These are phyloP conservation scores for Hypericum perforatum DNA, from an alignment of 345 rosid genomes.

Conservation along the genomic window DNA sequence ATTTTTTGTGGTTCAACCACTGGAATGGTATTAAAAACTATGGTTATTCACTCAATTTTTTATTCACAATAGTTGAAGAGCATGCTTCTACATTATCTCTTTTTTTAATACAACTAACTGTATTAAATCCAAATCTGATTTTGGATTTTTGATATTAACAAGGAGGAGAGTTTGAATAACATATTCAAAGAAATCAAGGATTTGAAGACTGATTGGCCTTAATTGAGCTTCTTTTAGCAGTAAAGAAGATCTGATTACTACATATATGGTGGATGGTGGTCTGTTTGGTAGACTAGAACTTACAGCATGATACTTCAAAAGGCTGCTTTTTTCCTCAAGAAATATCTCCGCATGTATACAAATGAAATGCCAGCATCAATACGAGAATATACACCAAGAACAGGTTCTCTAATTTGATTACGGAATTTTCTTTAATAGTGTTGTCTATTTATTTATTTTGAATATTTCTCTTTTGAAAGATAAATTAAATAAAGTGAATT, in stretches of 20 bases:
- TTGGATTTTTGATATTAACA: slow-evolving; percentile 8
- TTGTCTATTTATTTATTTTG: not conserved
- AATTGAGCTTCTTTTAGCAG: not conserved
- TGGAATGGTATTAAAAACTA: no score
- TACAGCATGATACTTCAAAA: slow-evolving; percentile 1
- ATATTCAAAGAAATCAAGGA: slow-evolving; percentile 18
- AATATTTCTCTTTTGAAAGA: no score
- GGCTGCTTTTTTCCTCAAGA: slow-evolving; percentile 1
- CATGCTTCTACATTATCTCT: no score
- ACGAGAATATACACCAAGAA: slow-evolving; percentile 14
- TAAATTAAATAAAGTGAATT: no score
- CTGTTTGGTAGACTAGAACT: not conserved
- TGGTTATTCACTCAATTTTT: no score
- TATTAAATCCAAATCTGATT: no score
- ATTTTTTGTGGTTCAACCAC: no score
- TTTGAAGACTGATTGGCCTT: not conserved
- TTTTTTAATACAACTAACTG: no score
- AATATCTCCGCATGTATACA: slow-evolving; percentile 12
- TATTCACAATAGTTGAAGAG: no score
- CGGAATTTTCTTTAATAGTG: not conserved
- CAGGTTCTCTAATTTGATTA: slow-evolving; percentile 7
- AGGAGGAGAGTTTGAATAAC: slow-evolving; percentile 7
- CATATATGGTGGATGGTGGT: slow-evolving; percentile 1
- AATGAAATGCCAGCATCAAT: slow-evolving; percentile 11
- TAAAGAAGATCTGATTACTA: not conserved